Base-by-base conservation (phyloP, 2,329 filamentous ascomycete genomes). In the Ustulina deusta region DNA sequence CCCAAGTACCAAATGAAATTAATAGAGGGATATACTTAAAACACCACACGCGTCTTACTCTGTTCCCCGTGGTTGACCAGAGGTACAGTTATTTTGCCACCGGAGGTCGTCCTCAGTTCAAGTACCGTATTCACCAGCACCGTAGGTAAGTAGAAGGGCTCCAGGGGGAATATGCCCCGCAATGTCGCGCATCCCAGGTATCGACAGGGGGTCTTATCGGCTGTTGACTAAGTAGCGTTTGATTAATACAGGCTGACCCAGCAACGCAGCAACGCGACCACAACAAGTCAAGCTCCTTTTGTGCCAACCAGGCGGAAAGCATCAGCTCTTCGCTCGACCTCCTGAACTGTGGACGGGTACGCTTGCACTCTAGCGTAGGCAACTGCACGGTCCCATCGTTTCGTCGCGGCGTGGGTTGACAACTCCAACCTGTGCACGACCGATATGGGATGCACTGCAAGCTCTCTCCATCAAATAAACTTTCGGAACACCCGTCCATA, bases 201-300 rank as follows among this genome's bases (percentile, higher is more conserved):
- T 20, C 15, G 9, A n/a, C 49, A 52, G 25, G 27, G 6, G 38
- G 13, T 27, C 20, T 56, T 27, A 46, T 55, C 49, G 61, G 55
- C 51, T 38, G 6, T 44, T 49, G 36, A 57, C 44, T 11, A 52
- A 4, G n/a, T n/a, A n/a, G n/a, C 63, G 48, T 51, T 57, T 63
- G 10, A 57, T 63, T 57, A 44, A 17, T 27, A 11, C 44, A 40
- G 27, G 66, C 69, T 71, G 68, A 48, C 69, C 69, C 67, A 69
- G 69, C 69, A 71, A 71, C 69, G 69, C 67, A 69, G 69, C 69
- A 71, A 71, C 69, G 69, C 64, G 6, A 66, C 48, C 52, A 66
- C 49, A 71, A 71, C 63, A 69, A 65, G 38, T 27, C 20, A 29
- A 44, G 22, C 22, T 49, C 56, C 52, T 48, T 52, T 51, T 32